Base-by-base conservation (phyloP, 2,329 filamentous ascomycete species). In the Aspergillus sp. region DNA sequence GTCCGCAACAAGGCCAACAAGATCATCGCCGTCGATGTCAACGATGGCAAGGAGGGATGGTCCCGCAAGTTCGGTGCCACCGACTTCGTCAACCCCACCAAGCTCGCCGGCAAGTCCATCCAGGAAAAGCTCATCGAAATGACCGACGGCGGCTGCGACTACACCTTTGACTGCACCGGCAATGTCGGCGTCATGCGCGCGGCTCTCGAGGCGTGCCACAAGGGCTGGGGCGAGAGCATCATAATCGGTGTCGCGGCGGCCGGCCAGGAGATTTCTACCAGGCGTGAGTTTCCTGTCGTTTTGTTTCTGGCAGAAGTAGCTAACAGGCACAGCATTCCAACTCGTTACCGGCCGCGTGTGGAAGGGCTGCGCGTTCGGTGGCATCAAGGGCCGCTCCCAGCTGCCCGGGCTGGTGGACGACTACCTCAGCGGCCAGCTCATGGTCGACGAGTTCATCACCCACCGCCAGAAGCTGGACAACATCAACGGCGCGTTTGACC, bases 381-480 rank as follows among this genome's bases (percentile, higher is more conserved):
- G 91, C 51, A 88, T 98, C 73, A 98, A 96, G 74, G 91, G 91
- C 49, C 88, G 91, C 55, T 80, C 83, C 20, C 91, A 98, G 68
- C 77, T 98, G 45, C 82, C 83, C 29, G 79, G 74, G 37, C 78
- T 98, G 25, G 86, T 98, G 15, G 68, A 78, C 47, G 89, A 96
- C 64, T 98, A 98, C 68, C 72, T 93, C 61, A 74, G 74, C 33
- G 88, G 88, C 50, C 75, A 82, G 57, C 80, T 98, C 57, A 96
- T 95, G 79, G 91, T 96, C 28, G 89, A 96, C 59, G 91, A 98
- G 69, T 96, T 96, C 71, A 96, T 98, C 68, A 98, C 91, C 19
- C 91, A 98, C 69, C 79, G 88, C 50, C 85, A 93, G 68, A 74
- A 72, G 3, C 70, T 98, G 27, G 67, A 68, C 39, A 77, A 82